A percentile compares a stretch with the other conserved stretches of the same genome.
phyloP scores from a whole-genome alignment of 108 stramenopile genomes.

The Conticribra guillardii region DNA sequence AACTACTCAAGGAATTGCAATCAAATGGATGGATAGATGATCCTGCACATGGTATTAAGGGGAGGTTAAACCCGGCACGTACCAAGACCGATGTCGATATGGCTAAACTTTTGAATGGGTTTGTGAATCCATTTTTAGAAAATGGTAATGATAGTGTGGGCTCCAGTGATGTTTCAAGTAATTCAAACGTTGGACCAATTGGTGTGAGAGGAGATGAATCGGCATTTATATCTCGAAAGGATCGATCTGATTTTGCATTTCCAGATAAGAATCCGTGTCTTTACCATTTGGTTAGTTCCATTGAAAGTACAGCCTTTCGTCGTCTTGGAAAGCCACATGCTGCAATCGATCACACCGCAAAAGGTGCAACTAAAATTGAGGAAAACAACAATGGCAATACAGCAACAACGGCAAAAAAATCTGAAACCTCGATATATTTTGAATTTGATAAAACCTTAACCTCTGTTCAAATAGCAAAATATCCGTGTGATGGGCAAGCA shows the following conservation, averaged over 20 bases:
- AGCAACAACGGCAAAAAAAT: slow-evolving; percentile 2
- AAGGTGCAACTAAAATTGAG: background rate
- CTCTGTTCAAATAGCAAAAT: slow-evolving; percentile 69
- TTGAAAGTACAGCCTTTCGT: slow-evolving; percentile 32
- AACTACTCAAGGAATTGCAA: slow-evolving; percentile 38
- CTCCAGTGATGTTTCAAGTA: too few relatives aligned
- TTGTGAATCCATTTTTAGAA: slow-evolving; percentile 14
- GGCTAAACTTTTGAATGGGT: slow-evolving; percentile 12
- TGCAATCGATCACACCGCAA: background rate
- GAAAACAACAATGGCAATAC: too few relatives aligned
- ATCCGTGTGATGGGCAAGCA: slow-evolving; percentile 61
- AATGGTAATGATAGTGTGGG: background rate
- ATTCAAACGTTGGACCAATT: background rate
- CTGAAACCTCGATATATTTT: slow-evolving; percentile 3
- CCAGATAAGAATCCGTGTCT: slow-evolving; percentile 41
- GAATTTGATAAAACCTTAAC: slow-evolving; percentile 48
- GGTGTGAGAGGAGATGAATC: slow-evolving; percentile 55
- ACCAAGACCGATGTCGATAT: slow-evolving; percentile 35
- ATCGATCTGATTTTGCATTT: slow-evolving; percentile 35
- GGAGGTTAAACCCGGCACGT: slow-evolving; percentile 17
- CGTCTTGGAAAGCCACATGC: background rate
- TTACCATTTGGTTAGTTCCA: slow-evolving; percentile 34
- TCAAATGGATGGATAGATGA: slow-evolving; percentile 39
- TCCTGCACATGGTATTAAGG: background rate
- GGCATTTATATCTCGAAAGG: slow-evolving; percentile 51